Base-by-base conservation (phyloP, 2,329 filamentous ascomycete species). In the Chrysoporthe cubensis region DNA sequence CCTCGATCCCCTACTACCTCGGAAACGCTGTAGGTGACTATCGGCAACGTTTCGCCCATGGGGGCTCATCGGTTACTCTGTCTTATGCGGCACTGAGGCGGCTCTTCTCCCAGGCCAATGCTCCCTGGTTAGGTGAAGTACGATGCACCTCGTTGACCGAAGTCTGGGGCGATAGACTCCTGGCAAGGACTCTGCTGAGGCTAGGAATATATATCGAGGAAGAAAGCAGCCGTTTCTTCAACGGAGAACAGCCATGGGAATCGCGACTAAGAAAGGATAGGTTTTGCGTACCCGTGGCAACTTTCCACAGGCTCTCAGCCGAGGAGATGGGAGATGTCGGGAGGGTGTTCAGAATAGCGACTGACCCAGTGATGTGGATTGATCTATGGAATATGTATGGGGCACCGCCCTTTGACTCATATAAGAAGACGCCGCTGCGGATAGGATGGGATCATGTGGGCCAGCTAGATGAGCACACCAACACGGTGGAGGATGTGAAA, bases 11-110 rank as follows among this genome's bases (percentile, higher is more conserved):
- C 7, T 78, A 83, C 62, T 87, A 87, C 73, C 73, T 88, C 37
- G 86, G 86, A 44, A 88, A 87, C 67, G 83, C 84, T 3, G 83
- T 87, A 14, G 86, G 86, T 56, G 84, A 86, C 73, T 87, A 83
- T 76, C 82, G 80, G 66, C 81, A 78, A 1, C 81, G 85, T 54
- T 88, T 88, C 69, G 85, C 84, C 4, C 85, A 88, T 70, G 85
- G 85, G 57, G 85, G 85, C 8, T 87, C 85, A 16, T 84, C 80
- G 26, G 78, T 87, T 40, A 73, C 87, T 34, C 77, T 88, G 16
- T 88, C 86, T 0, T 81, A 79, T 52, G 82, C 80, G 42, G 80
- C 85, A 43, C 79, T 87, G 73, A 77, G 75, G 21, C 76, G 73
- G 40, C 78, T 87, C 7, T 83, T 85, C 70, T 73, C 76, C 63